Evolutionary conservation across 148 eudicot genomes (phyloP).

Genomic region (Drosera capensis): DNA sequence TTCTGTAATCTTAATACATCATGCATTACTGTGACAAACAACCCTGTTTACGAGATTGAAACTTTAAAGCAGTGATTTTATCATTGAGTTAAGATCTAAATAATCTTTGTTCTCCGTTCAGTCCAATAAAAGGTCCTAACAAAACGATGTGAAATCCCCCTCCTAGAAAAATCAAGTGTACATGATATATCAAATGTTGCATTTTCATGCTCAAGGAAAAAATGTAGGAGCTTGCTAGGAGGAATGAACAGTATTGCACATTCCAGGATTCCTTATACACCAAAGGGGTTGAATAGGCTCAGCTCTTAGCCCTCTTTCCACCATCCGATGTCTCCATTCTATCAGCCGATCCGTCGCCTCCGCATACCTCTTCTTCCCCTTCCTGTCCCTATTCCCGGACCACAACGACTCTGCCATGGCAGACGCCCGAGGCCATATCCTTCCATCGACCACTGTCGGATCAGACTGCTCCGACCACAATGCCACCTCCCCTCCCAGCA

Average conservation of each 20-base stretch:
- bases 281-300: conserved; percentile 94
- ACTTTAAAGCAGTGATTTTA: too few relatives aligned
- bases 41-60: too few relatives aligned
- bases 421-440: conserved; percentile 77
- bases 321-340: conserved; percentile 84
- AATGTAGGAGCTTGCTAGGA: too few relatives aligned
- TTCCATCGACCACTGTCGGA: conserved; percentile 49
- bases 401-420: conserved; percentile 73
- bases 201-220: too few relatives aligned
- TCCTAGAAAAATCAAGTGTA: too few relatives aligned
- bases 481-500: conserved; percentile 86
- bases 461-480: conserved; percentile 96
- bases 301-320: conserved; percentile 56
- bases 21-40: too few relatives aligned
- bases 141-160: too few relatives aligned
- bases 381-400: conserved; percentile 60
- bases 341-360: conserved; percentile 73
- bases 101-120: too few relatives aligned
- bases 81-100: too few relatives aligned
- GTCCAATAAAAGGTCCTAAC: too few relatives aligned
- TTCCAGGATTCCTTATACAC: conserved; percentile 82
- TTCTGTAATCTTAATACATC: too few relatives aligned
- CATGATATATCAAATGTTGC: too few relatives aligned
- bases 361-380: conserved; percentile 52
- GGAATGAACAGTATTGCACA: conserved; percentile 56